These are phyloP conservation scores for Ophiocordyceps camponoti-leonardi DNA, from an alignment of 2,329 filamentous ascomycete species.

Conservation along the genomic window DNA sequence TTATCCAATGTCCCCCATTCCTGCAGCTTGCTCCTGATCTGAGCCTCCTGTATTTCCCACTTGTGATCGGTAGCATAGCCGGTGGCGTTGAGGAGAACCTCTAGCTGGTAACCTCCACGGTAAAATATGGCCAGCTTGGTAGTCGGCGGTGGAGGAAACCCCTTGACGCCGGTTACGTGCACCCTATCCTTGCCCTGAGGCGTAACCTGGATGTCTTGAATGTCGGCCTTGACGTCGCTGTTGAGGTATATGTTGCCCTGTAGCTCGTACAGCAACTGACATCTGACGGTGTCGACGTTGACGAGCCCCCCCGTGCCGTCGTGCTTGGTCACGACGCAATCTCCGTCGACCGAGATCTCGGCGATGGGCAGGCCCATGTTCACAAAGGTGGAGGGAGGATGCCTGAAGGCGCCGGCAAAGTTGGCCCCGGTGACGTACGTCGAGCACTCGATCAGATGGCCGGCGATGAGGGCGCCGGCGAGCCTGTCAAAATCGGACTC, in stretches of 20 bases:
- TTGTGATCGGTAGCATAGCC: conserved; percentile 30
- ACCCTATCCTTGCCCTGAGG: conserved; percentile 19
- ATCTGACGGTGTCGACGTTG: conserved; percentile 17
- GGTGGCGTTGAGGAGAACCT: conserved; percentile 25
- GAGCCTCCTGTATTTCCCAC: conserved; percentile 28
- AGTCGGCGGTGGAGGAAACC: conserved; percentile 26
- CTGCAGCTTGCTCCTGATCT: conserved; percentile 24
- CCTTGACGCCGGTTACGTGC: conserved; percentile 20
- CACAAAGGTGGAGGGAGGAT: conserved; percentile 6
- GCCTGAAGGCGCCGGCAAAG: conserved; percentile 23
- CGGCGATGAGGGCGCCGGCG: conserved; percentile 26
- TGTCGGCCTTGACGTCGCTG: conserved; percentile 25
- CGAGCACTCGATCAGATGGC: conserved; percentile 32
- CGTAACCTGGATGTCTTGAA: conserved; percentile 17
- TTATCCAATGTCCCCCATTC: conserved; percentile 17
- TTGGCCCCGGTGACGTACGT: conserved; percentile 34
- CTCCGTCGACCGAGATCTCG: conserved; percentile 26
- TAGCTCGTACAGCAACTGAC: conserved; percentile 31
- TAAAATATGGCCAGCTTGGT: conserved; percentile 35
- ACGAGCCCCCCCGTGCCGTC: conserved; percentile 23
- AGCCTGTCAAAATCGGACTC: conserved; percentile 26
- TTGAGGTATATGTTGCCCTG: conserved; percentile 30
- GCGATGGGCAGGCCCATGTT: conserved; percentile 30
- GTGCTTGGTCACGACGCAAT: conserved; percentile 30
- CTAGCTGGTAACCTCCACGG: conserved; percentile 26